phyloP scores from a whole-genome alignment of 257 asterid species.

The Verbena officinalis region DNA sequence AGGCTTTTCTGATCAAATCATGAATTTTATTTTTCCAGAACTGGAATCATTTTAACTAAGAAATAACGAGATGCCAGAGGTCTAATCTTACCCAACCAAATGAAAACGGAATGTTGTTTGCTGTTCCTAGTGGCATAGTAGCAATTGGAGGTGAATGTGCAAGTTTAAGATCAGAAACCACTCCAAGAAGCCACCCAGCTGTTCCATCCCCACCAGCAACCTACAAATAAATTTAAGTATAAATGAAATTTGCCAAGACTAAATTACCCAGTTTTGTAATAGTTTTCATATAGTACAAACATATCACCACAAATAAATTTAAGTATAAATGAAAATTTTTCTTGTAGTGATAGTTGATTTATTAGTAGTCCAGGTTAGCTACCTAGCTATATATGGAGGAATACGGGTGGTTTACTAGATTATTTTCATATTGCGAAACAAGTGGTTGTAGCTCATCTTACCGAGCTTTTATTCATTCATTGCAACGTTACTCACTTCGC shows the following conservation, averaged over 20 bases:
- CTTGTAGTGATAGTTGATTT: no score
- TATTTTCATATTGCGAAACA: no score
- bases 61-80: constrained; percentile 20
- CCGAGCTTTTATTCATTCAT: no score
- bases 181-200: constrained; percentile 99
- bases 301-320: background rate
- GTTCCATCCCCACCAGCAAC: constrained; percentile 99
- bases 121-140: constrained; percentile 93
- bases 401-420: no score
- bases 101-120: constrained; percentile 93
- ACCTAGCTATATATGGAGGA: no score
- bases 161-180: constrained; percentile 84
- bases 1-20: constrained; percentile 10
- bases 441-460: no score
- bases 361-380: no score
- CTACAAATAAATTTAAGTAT: constrained; percentile 39
- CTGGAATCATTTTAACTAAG: background rate
- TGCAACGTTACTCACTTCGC: no score
- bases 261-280: constrained; percentile 7
- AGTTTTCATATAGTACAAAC: constrained; percentile 6
- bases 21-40: constrained; percentile 12
- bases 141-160: constrained; percentile 88
- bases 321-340: no score
- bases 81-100: constrained; percentile 86
- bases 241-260: constrained; percentile 24